These are phyloP conservation scores for Corymbia maculata DNA, from an alignment of 345 rosid genomes.

Conservation along the genomic window DNA sequence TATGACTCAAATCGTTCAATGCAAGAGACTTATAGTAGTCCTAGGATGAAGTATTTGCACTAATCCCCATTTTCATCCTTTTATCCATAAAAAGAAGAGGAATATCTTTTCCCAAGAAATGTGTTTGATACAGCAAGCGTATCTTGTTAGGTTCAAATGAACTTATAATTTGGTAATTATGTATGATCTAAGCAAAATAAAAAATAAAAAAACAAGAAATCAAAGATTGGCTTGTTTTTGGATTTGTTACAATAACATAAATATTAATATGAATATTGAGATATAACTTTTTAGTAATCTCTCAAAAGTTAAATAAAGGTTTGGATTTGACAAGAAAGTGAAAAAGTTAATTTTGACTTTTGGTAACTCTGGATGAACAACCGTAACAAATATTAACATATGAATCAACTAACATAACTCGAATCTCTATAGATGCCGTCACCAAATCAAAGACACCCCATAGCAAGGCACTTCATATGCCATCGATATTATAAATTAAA, in stretches of 20 bases:
- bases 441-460: background rate
- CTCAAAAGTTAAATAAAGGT: background rate
- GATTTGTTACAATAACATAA: background rate
- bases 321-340: background rate
- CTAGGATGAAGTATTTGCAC: background rate
- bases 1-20: background rate
- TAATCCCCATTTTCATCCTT: background rate
- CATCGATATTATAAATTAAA: background rate
- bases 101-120: background rate
- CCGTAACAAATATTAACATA: background rate
- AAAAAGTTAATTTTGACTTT: background rate
- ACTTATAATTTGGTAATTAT: background rate
- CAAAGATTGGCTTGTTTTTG: background rate
- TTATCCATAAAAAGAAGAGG: background rate
- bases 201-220: background rate
- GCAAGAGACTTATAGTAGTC: background rate
- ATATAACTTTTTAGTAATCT: background rate
- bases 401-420: background rate
- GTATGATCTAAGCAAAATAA: background rate
- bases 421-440: background rate
- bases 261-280: background rate
- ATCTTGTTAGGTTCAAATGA: background rate
- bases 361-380: background rate
- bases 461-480: background rate
- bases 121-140: background rate